Evolutionary conservation across 2,329 filamentous ascomycete genomes (phyloP).

Genomic region (Talaromyces sp.): DNA sequence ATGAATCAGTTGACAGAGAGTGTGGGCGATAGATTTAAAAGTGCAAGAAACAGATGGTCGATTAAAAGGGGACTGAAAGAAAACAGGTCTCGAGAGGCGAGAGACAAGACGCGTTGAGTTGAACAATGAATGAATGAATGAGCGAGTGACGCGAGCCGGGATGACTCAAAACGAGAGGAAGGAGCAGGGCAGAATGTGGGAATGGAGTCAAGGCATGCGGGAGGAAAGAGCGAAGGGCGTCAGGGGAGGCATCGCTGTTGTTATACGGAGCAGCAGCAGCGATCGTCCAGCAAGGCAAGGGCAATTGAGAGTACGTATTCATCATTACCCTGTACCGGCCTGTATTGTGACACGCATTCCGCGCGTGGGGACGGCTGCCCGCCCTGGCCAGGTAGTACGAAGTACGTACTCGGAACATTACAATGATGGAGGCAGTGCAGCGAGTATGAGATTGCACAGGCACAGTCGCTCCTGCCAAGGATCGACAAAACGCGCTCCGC

Average conservation of each 20-base stretch:
- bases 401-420: no score
- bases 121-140: no score
- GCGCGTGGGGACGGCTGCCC: background rate
- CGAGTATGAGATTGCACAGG: no score
- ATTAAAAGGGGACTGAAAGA: background rate
- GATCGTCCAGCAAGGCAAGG: background rate
- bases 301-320: background rate
- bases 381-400: background rate
- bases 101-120: background rate
- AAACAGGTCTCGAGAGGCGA: background rate
- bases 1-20: background rate
- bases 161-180: background rate
- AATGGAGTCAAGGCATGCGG: background rate
- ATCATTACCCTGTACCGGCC: background rate
- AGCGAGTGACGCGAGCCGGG: background rate
- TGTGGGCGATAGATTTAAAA: background rate
- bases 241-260: background rate
- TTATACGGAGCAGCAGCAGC: background rate
- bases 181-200: background rate
- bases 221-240: constrained; percentile 5
- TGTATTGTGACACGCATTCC: background rate
- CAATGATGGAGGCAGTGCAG: background rate
- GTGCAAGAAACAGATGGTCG: background rate
- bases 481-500: background rate
- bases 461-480: background rate